A percentile compares a stretch with the other conserved stretches of the same genome.
These are phyloP conservation scores for Fusarium anthophilum DNA, from an alignment of 2,329 filamentous ascomycete species.

Conservation along the genomic window DNA sequence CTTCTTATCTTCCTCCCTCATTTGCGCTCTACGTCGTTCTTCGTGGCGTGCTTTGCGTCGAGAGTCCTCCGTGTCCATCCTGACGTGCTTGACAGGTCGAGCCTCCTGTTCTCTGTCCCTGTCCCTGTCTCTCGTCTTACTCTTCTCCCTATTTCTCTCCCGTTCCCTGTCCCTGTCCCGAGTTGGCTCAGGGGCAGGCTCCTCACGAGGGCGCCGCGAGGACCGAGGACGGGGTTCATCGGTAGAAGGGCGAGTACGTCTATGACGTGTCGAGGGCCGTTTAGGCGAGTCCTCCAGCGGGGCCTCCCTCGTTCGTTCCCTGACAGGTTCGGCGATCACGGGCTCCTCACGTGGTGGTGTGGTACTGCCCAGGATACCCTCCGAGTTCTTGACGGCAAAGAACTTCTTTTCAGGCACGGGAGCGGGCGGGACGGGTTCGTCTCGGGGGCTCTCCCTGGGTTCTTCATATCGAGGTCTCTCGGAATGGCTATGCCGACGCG, in stretches of 20 bases:
- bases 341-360: conserved; percentile 40
- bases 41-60: conserved; percentile 48
- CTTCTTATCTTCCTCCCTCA: conserved; percentile 47
- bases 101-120: conserved; percentile 10
- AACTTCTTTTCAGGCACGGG: conserved; percentile 50
- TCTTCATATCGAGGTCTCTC: conserved; percentile 46
- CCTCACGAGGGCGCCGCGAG: conserved; percentile 36
- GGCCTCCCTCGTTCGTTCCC: conserved; percentile 37
- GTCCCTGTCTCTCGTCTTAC: conserved; percentile 9
- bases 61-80: conserved; percentile 47
- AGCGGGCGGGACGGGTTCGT: conserved; percentile 34
- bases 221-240: conserved; percentile 37
- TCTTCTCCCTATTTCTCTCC: conserved; percentile 18
- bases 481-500: conserved; percentile 54
- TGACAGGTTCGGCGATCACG: conserved; percentile 26
- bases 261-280: conserved; percentile 41
- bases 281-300: conserved; percentile 44
- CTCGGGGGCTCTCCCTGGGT: conserved; percentile 42
- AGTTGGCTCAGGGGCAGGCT: conserved; percentile 19
- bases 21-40: conserved; percentile 45
- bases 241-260: conserved; percentile 23
- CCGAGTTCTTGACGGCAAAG: conserved; percentile 52
- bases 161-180: conserved; percentile 22
- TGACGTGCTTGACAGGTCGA: conserved; percentile 34
- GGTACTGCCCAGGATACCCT: conserved; percentile 46